These are phyloP conservation scores for Mrakiaceae sp. DNA, from an alignment of 1,284 basidiomycete species.

Conservation along the genomic window DNA sequence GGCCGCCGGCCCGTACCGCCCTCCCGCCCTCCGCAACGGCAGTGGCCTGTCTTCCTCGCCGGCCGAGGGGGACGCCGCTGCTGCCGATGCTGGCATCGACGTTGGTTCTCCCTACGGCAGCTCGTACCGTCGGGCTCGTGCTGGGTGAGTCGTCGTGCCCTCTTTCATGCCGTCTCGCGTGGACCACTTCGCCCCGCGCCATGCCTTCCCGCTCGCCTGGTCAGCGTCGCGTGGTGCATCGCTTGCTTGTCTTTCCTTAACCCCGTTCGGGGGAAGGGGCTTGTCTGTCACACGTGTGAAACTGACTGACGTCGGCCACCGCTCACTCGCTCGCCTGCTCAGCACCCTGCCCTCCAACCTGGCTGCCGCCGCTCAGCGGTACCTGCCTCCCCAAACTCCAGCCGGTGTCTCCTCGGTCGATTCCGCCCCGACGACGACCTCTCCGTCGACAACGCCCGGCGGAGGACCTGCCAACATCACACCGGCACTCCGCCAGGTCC, in stretches of 20 bases:
- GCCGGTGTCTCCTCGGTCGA: no score
- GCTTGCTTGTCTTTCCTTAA: no score
- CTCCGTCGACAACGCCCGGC: slow-evolving; percentile 38
- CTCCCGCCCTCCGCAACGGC: slow-evolving; percentile 3
- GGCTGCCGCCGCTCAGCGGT: background rate
- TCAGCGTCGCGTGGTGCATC: no score
- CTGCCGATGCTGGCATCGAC: background rate
- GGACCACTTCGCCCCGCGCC: no score
- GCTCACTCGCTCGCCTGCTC: background rate
- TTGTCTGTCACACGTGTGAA: no score
- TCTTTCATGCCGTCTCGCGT: no score
- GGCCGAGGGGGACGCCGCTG: slow-evolving; percentile 2
- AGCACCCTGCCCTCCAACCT: slow-evolving; percentile 7
- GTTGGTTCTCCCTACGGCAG: background rate
- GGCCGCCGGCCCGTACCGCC: slow-evolving; percentile 6
- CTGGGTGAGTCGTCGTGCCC: slow-evolving; percentile 15
- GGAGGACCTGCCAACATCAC: slow-evolving; percentile 52
- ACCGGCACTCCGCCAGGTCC: slow-evolving; percentile 13
- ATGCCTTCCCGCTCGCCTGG: no score
- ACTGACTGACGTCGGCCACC: no score
- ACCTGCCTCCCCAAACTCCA: background rate
- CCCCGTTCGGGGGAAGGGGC: no score
- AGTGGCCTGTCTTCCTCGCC: background rate
- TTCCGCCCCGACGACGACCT: no score
- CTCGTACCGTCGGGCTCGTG: slow-evolving; percentile 14